A percentile compares a stretch with the other conserved stretches of the same genome.
Conservation (phyloP, 2,329 filamentous ascomycete genomes). For the Immersiporthe knoxdaviesiana region DNA sequence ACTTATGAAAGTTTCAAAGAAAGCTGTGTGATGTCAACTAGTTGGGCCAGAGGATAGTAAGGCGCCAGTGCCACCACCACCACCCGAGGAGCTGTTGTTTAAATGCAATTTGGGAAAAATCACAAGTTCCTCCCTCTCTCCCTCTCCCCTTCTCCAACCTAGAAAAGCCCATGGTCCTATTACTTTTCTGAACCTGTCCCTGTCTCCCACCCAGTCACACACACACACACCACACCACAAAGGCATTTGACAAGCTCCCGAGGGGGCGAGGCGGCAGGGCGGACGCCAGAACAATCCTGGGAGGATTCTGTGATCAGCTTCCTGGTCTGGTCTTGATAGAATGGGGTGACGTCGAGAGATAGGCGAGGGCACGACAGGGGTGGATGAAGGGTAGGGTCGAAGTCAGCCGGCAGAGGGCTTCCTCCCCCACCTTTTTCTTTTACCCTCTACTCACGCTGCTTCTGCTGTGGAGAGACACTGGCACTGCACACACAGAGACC, state of each 20-base stretch:
- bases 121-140: not conserved
- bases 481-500: not conserved
- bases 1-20: not conserved
- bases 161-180: not conserved
- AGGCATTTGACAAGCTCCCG: not conserved
- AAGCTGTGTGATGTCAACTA: not conserved
- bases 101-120: not conserved
- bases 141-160: not conserved
- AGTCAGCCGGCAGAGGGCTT: not conserved
- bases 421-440: not conserved
- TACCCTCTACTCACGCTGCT: not conserved
- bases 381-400: not conserved
- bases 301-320: not conserved
- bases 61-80: not conserved
- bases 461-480: not conserved
- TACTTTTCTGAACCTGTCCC: not conserved
- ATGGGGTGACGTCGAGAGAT: slow-evolving; percentile 6
- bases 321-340: not conserved
- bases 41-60: not conserved
- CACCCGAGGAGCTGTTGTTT: not conserved
- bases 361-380: not conserved
- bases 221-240: not conserved
- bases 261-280: not conserved
- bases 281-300: not conserved
- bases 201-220: not conserved